Evolutionary conservation across 2,329 filamentous ascomycete species (phyloP), one percentile per base, ranked within the genome.

Genomic region (Talaromyces sp.): DNA sequence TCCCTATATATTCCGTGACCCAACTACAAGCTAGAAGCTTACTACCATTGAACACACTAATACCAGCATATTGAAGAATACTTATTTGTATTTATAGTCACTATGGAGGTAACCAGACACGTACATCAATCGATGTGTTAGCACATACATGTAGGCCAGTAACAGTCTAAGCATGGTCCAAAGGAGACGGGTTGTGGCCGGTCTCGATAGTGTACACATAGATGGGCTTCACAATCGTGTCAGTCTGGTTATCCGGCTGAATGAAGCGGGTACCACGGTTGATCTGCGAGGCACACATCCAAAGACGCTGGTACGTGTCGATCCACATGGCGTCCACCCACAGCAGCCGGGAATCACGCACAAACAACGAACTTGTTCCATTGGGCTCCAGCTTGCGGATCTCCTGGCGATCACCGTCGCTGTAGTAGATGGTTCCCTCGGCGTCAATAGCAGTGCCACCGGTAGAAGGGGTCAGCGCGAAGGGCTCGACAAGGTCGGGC

Each of bases 371-470:
- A 5, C 22, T 54, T 19, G 51, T 54, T n/a, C 51, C 51, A 54
- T 54, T 54, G 4, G 51, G 51, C 13, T 9, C 28, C 7, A 54
- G 27, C 11, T n/a, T 54, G 19, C 32, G 27, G 32, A 54, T 54
- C 4, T 28, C 28, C 27, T 17, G 25, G 82, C 0, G 55, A 56
- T 77, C 71, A 0, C 69, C 72, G 62, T 77, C 75, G 63, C 69
- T 71, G 57, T 66, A 60, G 61, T 77, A 77, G 27, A 77, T 72
- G 59, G 73, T 75, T 3, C 75, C 75, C 10, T 71, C 56, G 0
- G 70, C 72, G 58, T 77, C 75, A 39, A 77, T 76, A 3, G 75
- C 72, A 3, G 72, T 76, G 27, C 74, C 74, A n/a, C 73, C 74
- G 1, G 74, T 77, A 5, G 68, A 69, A 2, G 74, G 72, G 1